phyloP scores from a whole-genome alignment of 768 basidiomycete genomes.

The Rossbeevera mucosa region DNA sequence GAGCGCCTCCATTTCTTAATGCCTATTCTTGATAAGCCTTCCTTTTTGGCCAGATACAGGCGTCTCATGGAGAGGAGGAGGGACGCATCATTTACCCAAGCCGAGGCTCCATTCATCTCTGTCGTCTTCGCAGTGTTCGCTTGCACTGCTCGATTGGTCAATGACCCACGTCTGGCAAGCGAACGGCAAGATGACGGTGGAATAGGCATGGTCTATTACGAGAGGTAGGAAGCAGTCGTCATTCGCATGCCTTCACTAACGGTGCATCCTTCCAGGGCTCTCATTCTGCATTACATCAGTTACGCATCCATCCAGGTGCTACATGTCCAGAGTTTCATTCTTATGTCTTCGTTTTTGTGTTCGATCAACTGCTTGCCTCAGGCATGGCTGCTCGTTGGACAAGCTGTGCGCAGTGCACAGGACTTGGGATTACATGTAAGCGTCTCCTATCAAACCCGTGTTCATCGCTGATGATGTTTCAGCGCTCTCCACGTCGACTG shows the following conservation, averaged over 20 bases:
- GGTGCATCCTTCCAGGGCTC: constrained; percentile 48
- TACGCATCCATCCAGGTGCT: constrained; percentile 78
- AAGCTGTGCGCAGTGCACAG: constrained; percentile 84
- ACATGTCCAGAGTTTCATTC: constrained; percentile 86
- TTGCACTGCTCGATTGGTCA: constrained; percentile 75
- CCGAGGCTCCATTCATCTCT: constrained; percentile 72
- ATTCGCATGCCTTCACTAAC: constrained; percentile 1
- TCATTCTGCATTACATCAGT: constrained; percentile 89
- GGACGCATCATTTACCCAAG: constrained; percentile 49
- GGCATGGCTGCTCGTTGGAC: constrained; percentile 89
- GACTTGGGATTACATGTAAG: constrained; percentile 90
- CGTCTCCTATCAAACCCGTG: constrained; percentile 6
- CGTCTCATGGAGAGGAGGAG: constrained; percentile 67
- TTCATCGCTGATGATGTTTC: constrained; percentile 15
- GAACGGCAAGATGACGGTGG: constrained; percentile 71
- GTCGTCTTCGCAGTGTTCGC: constrained; percentile 88
- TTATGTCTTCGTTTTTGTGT: constrained; percentile 87
- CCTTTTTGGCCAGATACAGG: constrained; percentile 69
- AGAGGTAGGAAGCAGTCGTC: constrained; percentile 51
- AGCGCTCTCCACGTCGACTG: constrained; percentile 83
- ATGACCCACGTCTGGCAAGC: constrained; percentile 62
- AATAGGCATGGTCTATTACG: constrained; percentile 87
- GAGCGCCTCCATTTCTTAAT: constrained; percentile 81
- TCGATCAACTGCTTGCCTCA: constrained; percentile 92
- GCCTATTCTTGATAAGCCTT: constrained; percentile 83